Base-by-base conservation (phyloP, 331 rosid species). In the Saraca asoca region DNA sequence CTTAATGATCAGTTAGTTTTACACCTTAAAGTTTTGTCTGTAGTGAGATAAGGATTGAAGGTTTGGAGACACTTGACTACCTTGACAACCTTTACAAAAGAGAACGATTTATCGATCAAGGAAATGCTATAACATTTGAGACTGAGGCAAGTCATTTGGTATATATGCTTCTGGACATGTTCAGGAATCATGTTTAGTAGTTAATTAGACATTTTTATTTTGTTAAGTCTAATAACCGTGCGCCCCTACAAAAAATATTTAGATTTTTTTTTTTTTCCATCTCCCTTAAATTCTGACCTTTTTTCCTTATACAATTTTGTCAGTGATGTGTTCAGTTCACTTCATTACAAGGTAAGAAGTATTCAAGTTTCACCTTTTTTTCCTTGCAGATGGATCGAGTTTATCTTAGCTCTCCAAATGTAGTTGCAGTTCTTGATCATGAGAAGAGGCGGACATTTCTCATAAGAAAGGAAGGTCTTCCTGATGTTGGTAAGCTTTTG, bases 21-120 rank as follows among this genome's bases (percentile, higher is more conserved):
- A 7, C 11, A 39, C 43, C 0, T 8, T 2, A 39, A 10, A 39
- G 10, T 9, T 37, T 37, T 37, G 41, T 39, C 2, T 39, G 43
- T 39, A 39, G 43, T 39, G 43, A 39, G 43, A 10, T 39, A 81
- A 82, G 98, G 82, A 81, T 93, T 52, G 98, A 93, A 81, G 95
- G 96, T 64, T 77, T 93, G 73, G 98, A 93, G 85, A 93, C 98
- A 42, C 88, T 86, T 35, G 96, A 93, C 70, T 90, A 87, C 82
- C 80, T 89, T 14, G 96, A 93, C 88, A 81, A 89, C 79, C 95
- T 89, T 50, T 79, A 64, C 50, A 87, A 80, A 48, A 90, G 82
- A 49, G 91, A 93, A 76, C 91, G 98, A n/a, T 85, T 93, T 62
- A 93, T 95, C 16, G 98, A 93, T 74, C 98, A 93, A 87, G 96